Evolutionary conservation across 1,284 basidiomycete genomes (phyloP).

Genomic region (Moesziomyces parantarcticus): DNA sequence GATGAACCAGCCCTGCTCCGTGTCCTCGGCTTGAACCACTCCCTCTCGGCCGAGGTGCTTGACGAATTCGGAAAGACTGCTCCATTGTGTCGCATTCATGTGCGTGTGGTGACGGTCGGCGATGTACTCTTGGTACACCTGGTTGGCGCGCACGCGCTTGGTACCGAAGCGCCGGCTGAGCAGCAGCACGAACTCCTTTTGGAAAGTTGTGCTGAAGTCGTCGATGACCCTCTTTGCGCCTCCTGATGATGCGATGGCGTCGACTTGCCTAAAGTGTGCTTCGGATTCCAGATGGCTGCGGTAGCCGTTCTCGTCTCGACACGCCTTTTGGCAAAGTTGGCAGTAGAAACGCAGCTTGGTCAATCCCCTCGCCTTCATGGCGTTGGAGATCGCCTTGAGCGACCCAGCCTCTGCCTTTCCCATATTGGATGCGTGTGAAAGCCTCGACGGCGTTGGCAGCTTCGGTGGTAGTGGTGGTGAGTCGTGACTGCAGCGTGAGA

Average conservation of each 20-base stretch:
- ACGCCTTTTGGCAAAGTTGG: conserved; percentile 65
- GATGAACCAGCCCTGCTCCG: conserved; percentile 96
- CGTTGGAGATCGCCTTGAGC: conserved; percentile 64
- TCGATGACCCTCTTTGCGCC: conserved; percentile 86
- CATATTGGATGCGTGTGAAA: conserved; percentile 5
- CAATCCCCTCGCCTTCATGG: conserved; percentile 65
- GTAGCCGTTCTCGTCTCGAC: conserved; percentile 66
- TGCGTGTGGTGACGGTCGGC: conserved; percentile 93
- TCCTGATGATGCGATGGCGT: conserved; percentile 74
- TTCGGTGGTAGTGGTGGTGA: too few relatives aligned
- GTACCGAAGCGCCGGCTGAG: conserved; percentile 75
- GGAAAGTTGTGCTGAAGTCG: conserved; percentile 88
- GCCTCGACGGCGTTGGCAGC: too few relatives aligned
- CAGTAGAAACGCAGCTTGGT: conserved; percentile 68
- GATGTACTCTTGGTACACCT: conserved; percentile 98
- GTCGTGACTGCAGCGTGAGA: too few relatives aligned
- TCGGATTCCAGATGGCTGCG: conserved; percentile 80
- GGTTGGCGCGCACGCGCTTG: conserved; percentile 75
- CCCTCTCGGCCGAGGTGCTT: conserved; percentile 90
- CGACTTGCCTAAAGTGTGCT: conserved; percentile 92
- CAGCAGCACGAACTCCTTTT: conserved; percentile 88
- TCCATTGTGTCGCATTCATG: conserved; percentile 99
- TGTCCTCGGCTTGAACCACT: conserved; percentile 92
- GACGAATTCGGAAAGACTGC: conserved; percentile 91
- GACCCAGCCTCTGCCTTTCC: conserved; percentile 40